Evolutionary conservation across 2,329 filamentous ascomycete species (phyloP).

Genomic region (Aspergillus tamarii): DNA sequence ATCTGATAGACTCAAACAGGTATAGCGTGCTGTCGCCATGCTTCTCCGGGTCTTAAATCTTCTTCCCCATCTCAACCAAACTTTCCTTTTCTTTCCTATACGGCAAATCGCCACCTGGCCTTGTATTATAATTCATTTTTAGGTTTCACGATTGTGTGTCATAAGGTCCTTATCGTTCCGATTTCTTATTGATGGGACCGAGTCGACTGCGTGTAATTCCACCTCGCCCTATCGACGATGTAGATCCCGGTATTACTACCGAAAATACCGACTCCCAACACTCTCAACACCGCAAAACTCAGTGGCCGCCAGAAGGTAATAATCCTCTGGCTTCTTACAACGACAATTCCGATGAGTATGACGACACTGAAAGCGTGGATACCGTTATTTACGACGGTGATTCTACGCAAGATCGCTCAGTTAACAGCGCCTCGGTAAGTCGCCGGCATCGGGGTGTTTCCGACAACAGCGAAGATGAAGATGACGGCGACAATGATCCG

Average conservation of each 20-base stretch:
- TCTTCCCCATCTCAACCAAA: not conserved
- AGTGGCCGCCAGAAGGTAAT: conserved; percentile 2
- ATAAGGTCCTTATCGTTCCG: not conserved
- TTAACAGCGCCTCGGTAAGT: conserved; percentile 20
- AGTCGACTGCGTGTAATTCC: conserved; percentile 10
- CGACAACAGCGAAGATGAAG: conserved; percentile 21
- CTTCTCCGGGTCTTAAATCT: not conserved
- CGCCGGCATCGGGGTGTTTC: conserved; percentile 14
- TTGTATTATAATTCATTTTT: not conserved
- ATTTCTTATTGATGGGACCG: conserved; percentile 18
- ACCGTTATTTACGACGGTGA: conserved; percentile 22
- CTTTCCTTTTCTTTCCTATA: not conserved
- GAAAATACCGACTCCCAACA: conserved; percentile 8
- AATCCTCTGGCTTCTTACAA: not conserved
- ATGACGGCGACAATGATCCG: conserved; percentile 18
- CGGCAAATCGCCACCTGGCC: not conserved
- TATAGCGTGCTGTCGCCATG: not conserved
- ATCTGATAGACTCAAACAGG: conserved; percentile 14
- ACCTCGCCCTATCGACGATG: conserved; percentile 13
- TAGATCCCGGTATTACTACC: conserved; percentile 14
- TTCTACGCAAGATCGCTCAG: conserved; percentile 10
- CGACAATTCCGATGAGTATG: conserved; percentile 11
- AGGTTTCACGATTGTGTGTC: not conserved
- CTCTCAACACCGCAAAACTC: not conserved
- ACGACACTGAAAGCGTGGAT: conserved; percentile 22